phyloP scores from a whole-genome alignment of 2,329 filamentous ascomycete species.

The Sporothrix protearum region DNA sequence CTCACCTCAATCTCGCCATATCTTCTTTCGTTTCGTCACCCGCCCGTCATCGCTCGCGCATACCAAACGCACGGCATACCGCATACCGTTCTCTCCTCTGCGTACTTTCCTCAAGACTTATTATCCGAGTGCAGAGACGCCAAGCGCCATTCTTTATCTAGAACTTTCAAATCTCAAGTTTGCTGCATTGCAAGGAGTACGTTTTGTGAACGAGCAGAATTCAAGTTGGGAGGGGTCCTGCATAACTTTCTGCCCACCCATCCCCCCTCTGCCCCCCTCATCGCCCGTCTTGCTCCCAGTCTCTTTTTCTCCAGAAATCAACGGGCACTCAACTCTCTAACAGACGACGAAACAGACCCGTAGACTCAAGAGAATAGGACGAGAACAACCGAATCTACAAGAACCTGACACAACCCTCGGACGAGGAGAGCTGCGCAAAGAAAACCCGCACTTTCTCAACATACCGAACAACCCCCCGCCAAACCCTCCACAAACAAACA shows the following conservation, averaged over 20 bases:
- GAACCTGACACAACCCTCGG: not conserved
- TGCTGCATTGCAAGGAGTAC: slow-evolving; percentile 13
- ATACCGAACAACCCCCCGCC: not conserved
- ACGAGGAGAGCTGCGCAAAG: not conserved
- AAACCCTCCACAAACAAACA: not conserved
- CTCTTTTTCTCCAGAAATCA: not conserved
- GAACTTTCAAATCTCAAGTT: not conserved
- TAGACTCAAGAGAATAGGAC: not conserved
- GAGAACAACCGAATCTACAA: not conserved
- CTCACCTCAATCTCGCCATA: not conserved
- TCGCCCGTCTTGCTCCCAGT: not conserved
- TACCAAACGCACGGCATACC: not conserved
- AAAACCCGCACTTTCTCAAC: not conserved
- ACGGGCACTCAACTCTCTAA: not conserved
- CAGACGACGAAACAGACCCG: not conserved
- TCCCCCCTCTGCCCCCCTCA: not conserved
- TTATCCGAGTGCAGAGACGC: slow-evolving; percentile 17
- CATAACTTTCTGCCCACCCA: not conserved
- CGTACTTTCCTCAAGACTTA: not conserved
- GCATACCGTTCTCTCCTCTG: not conserved
- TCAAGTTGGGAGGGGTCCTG: slow-evolving; percentile 1
- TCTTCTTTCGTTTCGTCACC: not conserved
- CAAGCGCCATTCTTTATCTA: slow-evolving; percentile 6
- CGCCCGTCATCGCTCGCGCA: not conserved
- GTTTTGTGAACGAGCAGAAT: slow-evolving; percentile 2